Conservation (phyloP, 2,329 filamentous ascomycete species). For the Exophiala oligosperma region DNA sequence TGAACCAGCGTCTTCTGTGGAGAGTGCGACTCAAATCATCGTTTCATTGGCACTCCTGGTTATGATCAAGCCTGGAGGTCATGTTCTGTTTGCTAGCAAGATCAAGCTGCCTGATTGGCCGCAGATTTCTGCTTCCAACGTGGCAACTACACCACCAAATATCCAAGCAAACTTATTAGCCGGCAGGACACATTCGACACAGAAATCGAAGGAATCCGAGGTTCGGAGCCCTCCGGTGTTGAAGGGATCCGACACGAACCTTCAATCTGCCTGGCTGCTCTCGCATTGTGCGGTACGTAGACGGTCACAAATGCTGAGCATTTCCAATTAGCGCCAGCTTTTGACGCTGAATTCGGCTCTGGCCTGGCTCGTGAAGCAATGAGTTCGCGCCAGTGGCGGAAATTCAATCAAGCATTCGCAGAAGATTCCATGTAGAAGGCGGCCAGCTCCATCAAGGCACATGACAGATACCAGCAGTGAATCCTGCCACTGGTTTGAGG, state of each 20-base stretch:
- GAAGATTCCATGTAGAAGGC: constrained; percentile 10
- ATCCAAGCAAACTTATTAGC: constrained; percentile 18
- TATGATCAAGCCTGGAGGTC: constrained; percentile 8
- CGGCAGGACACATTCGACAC: neutral
- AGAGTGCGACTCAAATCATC: constrained; percentile 8
- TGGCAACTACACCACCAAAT: constrained; percentile 13
- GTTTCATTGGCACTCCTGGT: neutral
- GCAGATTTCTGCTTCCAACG: constrained; percentile 12
- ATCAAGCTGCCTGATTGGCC: constrained; percentile 12
- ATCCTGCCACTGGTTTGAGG: constrained; percentile 5
- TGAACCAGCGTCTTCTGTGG: constrained; percentile 5
- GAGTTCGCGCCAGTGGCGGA: neutral
- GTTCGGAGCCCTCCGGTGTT: neutral
- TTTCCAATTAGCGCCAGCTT: neutral
- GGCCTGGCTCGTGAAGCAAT: neutral
- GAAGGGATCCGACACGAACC: too few species aligned
- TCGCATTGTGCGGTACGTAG: neutral
- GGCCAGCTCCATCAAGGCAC: constrained; percentile 12
- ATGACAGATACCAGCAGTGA: constrained; percentile 16
- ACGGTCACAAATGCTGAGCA: neutral
- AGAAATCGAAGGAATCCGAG: constrained; percentile 2
- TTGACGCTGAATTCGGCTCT: neutral
- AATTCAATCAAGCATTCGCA: neutral
- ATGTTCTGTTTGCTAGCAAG: constrained; percentile 20
- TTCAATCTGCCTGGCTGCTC: neutral